Evolutionary conservation across 176 grass and related monocot genomes (phyloP), one percentile per base, ranked within the genome.

Genomic region (Paspalum notatum): DNA sequence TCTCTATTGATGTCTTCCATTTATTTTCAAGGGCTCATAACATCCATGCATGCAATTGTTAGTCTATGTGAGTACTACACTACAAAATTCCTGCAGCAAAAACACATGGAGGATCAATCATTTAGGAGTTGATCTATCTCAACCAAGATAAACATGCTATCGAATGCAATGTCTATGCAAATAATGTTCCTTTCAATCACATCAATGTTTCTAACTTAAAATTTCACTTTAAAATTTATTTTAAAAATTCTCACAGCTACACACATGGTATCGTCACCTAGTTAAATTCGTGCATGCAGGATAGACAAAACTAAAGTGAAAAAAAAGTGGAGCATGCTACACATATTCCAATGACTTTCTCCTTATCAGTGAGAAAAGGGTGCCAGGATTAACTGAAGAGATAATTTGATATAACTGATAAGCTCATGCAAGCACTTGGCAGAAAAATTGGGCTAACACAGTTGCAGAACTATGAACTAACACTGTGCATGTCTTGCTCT

Each of bases 371-470:
- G 12, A 67, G 7, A 67, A 75, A 55, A 58, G 17, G 22, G 20
- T 54, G 53, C 6, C 45, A 83, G 25, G 51, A 54, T 72, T 63
- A 15, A 17, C 14, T 49, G 13, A 9, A 56, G 6, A 83, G 17
- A 2, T 56, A 48, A 49, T 47, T 9, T 3, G 22, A 32, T 32
- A 32, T 32, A 32, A 32, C 32, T 32, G 32, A 76, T 76, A 67
- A 76, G 54, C 8, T 74, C 47, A 37, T 67, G 43, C 22, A 67
- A 75, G 38, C 43, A 57, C 76, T 66, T 83, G 1, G 25, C 24
- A 63, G 24, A 9, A 63, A 48, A 63, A 25, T 45, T n/a, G 16
- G 12, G 41, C 41, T 43, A 66, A 66, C 5, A 26, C 9, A 66
- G 4, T 32, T 52, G 10, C 16, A 56, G 20, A 74, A 83, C 50